These are phyloP conservation scores for Wickerhamiella occidentalis DNA, from an alignment of 805 yeast genomes.

Conservation along the genomic window DNA sequence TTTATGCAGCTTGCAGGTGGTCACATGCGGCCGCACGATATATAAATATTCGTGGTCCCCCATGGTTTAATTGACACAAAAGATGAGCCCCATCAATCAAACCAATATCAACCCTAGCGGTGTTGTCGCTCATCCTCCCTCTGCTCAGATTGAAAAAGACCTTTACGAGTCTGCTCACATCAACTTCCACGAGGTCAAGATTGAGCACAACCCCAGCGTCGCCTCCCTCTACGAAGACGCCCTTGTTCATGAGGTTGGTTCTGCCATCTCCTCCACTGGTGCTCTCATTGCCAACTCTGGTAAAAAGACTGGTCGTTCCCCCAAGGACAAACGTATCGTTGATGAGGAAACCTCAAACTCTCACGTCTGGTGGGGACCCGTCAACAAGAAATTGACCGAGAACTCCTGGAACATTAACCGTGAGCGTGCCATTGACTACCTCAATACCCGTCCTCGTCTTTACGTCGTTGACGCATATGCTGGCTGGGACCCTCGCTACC, in stretches of 20 bases:
- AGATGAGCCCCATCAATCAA: conserved; percentile 30
- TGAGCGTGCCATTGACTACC: conserved; percentile 92
- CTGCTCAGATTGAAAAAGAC: conserved; percentile 32
- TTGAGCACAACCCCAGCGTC: conserved; percentile 76
- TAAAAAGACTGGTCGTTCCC: conserved; percentile 93
- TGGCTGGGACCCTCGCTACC: conserved; percentile 98
- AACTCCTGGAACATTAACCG: conserved; percentile 91
- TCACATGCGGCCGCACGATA: neutral
- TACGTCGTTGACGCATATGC: conserved; percentile 95
- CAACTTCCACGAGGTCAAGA: conserved; percentile 32
- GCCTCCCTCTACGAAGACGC: conserved; percentile 94
- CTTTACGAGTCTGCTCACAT: conserved; percentile 33
- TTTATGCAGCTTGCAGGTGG: conserved; percentile 2
- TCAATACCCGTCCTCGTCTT: conserved; percentile 88
- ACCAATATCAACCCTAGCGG: conserved; percentile 34
- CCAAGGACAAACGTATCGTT: conserved; percentile 94
- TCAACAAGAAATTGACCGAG: conserved; percentile 86
- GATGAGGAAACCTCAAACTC: conserved; percentile 79
- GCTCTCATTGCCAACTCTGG: conserved; percentile 95
- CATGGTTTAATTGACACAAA: neutral
- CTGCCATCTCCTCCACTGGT: conserved; percentile 85
- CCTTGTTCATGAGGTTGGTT: conserved; percentile 65
- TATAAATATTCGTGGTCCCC: neutral
- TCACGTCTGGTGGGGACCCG: conserved; percentile 99
- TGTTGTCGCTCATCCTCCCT: conserved; percentile 31